phyloP scores from a whole-genome alignment of 768 basidiomycete species.

The Kwoniella bestiolae region DNA sequence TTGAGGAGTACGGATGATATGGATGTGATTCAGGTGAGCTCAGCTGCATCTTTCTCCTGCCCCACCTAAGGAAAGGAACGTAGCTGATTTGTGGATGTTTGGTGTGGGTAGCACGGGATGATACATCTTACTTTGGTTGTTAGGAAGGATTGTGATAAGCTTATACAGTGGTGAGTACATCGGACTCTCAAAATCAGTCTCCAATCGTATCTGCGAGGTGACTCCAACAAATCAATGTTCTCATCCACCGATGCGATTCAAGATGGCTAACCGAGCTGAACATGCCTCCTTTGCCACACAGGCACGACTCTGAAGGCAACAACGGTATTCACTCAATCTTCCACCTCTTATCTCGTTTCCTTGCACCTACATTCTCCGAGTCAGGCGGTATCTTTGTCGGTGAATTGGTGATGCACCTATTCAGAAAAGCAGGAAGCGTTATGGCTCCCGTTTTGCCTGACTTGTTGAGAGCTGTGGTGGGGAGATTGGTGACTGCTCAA shows the following conservation, averaged over 20 bases:
- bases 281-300: conserved; percentile 4
- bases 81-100: no score
- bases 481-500: conserved; percentile 78
- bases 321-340: conserved; percentile 78
- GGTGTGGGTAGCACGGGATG: conserved; percentile 83
- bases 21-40: conserved; percentile 64
- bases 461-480: conserved; percentile 80
- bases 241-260: no score
- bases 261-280: neutral
- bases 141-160: conserved; percentile 81
- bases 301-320: conserved; percentile 66
- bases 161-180: conserved; percentile 69
- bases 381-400: conserved; percentile 91
- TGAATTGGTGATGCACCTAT: conserved; percentile 89
- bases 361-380: conserved; percentile 78
- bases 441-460: conserved; percentile 85
- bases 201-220: neutral
- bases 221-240: neutral
- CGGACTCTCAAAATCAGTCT: neutral
- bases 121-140: conserved; percentile 78
- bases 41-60: neutral
- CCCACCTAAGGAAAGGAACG: no score
- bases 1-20: conserved; percentile 77
- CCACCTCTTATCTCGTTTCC: conserved; percentile 73
- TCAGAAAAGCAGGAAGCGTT: conserved; percentile 78